Evolutionary conservation across 441 rosid genomes (phyloP).

Genomic region (Pelargonium cotyledonis): DNA sequence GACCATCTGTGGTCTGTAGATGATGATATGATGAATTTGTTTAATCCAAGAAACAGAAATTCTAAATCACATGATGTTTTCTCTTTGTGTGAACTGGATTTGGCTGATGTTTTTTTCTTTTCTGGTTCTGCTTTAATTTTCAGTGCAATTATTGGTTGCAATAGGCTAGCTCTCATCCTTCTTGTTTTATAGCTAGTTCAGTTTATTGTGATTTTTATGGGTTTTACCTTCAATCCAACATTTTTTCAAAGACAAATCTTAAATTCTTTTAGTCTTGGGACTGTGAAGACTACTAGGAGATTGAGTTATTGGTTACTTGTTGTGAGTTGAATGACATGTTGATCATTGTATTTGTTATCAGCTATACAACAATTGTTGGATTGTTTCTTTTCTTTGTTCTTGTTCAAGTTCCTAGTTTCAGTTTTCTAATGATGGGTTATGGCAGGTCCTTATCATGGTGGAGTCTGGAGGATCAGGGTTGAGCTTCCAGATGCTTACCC

Average conservation of each 20-base stretch:
- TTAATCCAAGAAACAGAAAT: slow-evolving; percentile 6
- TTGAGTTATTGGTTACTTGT: background rate
- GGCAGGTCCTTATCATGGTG: slow-evolving; percentile 60
- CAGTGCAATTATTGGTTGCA: background rate
- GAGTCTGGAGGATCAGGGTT: slow-evolving; percentile 67
- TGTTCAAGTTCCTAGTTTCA: background rate
- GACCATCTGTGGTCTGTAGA: background rate
- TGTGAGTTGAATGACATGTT: background rate
- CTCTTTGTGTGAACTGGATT: background rate
- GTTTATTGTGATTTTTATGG: background rate
- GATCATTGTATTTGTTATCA: background rate
- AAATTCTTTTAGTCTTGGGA: background rate
- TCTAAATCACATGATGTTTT: background rate
- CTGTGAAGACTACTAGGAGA: background rate
- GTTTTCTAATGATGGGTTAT: slow-evolving; percentile 9
- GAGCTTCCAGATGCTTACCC: slow-evolving; percentile 80
- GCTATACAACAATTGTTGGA: background rate
- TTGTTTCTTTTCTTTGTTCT: background rate
- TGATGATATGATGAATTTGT: slow-evolving; percentile 3
- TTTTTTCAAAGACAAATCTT: background rate
- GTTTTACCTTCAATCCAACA: background rate
- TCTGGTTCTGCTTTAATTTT: background rate
- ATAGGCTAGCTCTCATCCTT: background rate
- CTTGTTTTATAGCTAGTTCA: background rate
- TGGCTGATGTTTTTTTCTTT: background rate